A percentile compares a stretch with the other conserved stretches of the same genome.
These are phyloP conservation scores for Saturnispora sanitii DNA, from an alignment of 805 yeast genomes.

Conservation along the genomic window DNA sequence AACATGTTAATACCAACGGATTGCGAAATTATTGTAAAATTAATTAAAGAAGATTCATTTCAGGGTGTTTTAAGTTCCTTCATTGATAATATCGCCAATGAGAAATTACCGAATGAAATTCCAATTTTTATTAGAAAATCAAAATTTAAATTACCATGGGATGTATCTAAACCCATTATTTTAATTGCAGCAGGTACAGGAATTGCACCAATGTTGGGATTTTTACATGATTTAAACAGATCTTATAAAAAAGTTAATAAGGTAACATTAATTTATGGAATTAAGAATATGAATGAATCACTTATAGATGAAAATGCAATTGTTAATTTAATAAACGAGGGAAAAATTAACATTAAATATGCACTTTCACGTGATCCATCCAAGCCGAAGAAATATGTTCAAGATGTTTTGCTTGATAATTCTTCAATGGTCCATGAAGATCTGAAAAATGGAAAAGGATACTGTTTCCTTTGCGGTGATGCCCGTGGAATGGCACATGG, in stretches of 20 bases:
- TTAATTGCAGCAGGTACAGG: conserved; percentile 97
- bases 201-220: conserved; percentile 92
- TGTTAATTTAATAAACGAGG: conserved; percentile 40
- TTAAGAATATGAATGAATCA: conserved; percentile 48
- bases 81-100: conserved; percentile 52
- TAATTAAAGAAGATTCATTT: conserved; percentile 46
- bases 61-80: conserved; percentile 83
- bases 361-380: conserved; percentile 60
- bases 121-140: conserved; percentile 87
- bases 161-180: conserved; percentile 68
- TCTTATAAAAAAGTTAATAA: conserved; percentile 42
- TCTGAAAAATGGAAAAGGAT: conserved; percentile 51
- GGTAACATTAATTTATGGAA: conserved; percentile 69
- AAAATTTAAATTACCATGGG: conserved; percentile 79
- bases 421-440: conserved; percentile 38
- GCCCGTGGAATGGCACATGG: conserved; percentile 88
- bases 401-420: conserved; percentile 53
- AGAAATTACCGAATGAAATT: conserved; percentile 40
- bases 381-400: conserved; percentile 63
- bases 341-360: conserved; percentile 51
- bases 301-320: conserved; percentile 76
- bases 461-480: conserved; percentile 90
- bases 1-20: conserved; percentile 46
- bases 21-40: conserved; percentile 74
- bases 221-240: conserved; percentile 55